Conservation (phyloP, 2,329 filamentous ascomycete genomes). For the Ceratocystis papillata region DNA sequence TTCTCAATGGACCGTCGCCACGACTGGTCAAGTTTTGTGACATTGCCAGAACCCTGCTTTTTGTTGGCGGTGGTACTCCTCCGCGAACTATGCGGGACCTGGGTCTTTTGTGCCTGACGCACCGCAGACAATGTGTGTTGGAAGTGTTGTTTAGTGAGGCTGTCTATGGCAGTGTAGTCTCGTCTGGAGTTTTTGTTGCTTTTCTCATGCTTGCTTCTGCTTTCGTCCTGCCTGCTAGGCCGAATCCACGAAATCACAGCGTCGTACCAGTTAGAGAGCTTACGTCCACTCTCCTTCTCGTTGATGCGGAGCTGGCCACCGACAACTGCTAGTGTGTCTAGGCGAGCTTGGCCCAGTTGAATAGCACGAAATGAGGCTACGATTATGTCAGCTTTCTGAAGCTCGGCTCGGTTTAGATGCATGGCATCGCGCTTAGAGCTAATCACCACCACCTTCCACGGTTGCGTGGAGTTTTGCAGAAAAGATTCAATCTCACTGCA, state of each 20-base stretch:
- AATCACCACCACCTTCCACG: constrained; percentile 29
- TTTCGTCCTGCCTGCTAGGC: not conserved
- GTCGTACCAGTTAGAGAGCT: constrained; percentile 22
- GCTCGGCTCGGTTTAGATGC: constrained; percentile 13
- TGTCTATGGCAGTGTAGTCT: constrained; percentile 12
- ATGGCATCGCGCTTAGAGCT: constrained; percentile 19
- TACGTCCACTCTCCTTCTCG: constrained; percentile 24
- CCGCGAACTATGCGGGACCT: constrained; percentile 18
- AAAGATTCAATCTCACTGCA: constrained; percentile 31
- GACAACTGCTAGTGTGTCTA: constrained; percentile 21
- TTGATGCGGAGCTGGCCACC: constrained; percentile 22
- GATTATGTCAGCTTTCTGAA: constrained; percentile 33
- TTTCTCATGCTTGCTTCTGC: not conserved
- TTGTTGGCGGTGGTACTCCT: not conserved
- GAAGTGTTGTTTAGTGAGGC: not conserved
- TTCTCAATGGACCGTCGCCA: not conserved
- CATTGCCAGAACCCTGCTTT: constrained; percentile 1
- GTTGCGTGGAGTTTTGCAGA: constrained; percentile 24
- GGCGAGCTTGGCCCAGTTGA: constrained; percentile 14
- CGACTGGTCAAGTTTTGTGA: constrained; percentile 7
- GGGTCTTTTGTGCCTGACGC: constrained; percentile 3
- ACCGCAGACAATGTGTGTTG: not conserved
- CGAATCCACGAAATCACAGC: constrained; percentile 16
- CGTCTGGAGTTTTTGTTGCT: no score
- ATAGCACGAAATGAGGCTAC: constrained; percentile 30